Conservation (phyloP, 164 flowering plant species). For the Pachysandra terminalis region DNA sequence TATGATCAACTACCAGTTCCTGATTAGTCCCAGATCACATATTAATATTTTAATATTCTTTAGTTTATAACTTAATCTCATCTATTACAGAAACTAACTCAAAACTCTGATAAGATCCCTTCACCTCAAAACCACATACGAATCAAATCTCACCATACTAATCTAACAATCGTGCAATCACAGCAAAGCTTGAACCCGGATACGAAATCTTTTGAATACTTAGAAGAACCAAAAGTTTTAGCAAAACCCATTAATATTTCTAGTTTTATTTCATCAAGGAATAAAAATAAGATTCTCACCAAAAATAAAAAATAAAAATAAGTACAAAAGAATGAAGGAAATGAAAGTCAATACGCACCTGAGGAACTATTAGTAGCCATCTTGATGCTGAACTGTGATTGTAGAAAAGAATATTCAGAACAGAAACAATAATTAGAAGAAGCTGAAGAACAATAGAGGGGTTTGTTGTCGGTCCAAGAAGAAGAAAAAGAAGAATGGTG, state of each 20-base stretch:
- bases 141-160: too few species aligned
- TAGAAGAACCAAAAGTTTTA: neutral
- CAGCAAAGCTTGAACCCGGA: neutral
- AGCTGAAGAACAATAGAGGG: neutral
- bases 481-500: neutral
- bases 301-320: neutral
- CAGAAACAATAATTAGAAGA: neutral
- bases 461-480: neutral
- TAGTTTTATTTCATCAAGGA: neutral
- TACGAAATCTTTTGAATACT: neutral
- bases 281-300: neutral
- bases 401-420: neutral
- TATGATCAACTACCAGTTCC: too few species aligned
- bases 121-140: too few species aligned
- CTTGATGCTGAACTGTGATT: conserved; percentile 7
- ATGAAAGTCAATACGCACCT: conserved; percentile 15
- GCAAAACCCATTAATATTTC: neutral
- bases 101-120: too few species aligned
- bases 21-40: too few species aligned
- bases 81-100: too few species aligned
- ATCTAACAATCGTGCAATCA: neutral
- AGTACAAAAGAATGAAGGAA: neutral
- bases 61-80: too few species aligned
- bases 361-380: conserved; percentile 19
- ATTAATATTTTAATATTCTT: too few species aligned